These are phyloP conservation scores for Papiliotrema terrestris DNA, from an alignment of 1,284 basidiomycete species.

Conservation along the genomic window DNA sequence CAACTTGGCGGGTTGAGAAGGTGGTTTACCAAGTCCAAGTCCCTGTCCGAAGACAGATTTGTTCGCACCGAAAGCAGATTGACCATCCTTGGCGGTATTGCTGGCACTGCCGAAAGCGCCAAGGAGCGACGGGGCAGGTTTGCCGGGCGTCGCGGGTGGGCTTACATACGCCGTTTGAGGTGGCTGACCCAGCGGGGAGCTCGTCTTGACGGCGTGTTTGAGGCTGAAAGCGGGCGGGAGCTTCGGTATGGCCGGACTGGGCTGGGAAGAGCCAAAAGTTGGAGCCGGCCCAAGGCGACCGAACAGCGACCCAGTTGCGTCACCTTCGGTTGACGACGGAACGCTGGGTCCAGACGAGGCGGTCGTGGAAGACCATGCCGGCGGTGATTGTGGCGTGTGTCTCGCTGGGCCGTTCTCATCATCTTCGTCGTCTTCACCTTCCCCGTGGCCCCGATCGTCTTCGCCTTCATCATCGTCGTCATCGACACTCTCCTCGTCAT, in stretches of 20 bases:
- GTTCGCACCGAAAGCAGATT: neutral
- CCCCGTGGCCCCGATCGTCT: slow-evolving; percentile 5
- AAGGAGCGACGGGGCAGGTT: neutral
- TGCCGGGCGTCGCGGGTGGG: slow-evolving; percentile 21
- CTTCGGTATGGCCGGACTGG: slow-evolving; percentile 4
- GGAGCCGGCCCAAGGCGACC: neutral
- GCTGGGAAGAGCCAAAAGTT: neutral
- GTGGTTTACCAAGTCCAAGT: neutral
- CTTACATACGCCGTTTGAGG: slow-evolving; percentile 14
- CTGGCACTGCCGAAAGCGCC: neutral
- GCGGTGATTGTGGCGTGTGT: slow-evolving; percentile 28
- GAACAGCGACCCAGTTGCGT: neutral
- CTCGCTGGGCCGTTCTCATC: slow-evolving; percentile 1
- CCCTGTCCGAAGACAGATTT: neutral
- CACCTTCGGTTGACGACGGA: neutral
- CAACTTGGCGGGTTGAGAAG: neutral
- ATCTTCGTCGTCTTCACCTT: slow-evolving; percentile 3
- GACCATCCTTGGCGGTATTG: neutral
- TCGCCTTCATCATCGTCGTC: slow-evolving; percentile 16
- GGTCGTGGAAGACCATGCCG: slow-evolving; percentile 26
- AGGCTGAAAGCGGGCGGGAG: slow-evolving; percentile 14
- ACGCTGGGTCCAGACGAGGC: neutral
- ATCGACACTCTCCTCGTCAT: slow-evolving; percentile 11
- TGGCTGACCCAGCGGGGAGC: slow-evolving; percentile 38
- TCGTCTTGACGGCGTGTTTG: slow-evolving; percentile 41